Evolutionary conservation across 768 basidiomycete species (phyloP).

Genomic region (Collybia nuda): DNA sequence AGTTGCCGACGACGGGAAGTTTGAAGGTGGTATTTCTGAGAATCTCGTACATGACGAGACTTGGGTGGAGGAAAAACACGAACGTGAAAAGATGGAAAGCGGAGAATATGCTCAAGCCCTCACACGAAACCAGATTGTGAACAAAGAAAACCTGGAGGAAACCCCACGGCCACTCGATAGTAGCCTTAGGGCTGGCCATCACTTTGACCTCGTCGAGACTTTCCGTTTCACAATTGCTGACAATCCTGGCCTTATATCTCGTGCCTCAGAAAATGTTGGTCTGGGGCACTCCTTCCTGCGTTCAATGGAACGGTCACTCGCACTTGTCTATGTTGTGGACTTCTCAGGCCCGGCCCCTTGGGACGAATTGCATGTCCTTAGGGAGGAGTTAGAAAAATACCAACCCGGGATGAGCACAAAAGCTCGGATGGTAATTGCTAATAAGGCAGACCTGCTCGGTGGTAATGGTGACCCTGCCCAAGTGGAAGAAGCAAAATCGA

Average conservation of each 20-base stretch:
- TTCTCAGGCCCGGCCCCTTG: constrained; percentile 72
- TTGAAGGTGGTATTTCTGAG: constrained; percentile 57
- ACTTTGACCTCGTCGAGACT: constrained; percentile 64
- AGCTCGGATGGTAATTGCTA: constrained; percentile 83
- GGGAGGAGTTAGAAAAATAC: constrained; percentile 83
- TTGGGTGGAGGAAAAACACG: constrained; percentile 46
- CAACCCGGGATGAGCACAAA: constrained; percentile 75
- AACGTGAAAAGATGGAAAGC: constrained; percentile 44
- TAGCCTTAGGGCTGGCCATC: constrained; percentile 38
- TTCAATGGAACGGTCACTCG: constrained; percentile 88
- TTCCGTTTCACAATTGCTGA: constrained; percentile 96
- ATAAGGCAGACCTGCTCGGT: constrained; percentile 90
- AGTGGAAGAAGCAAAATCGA: constrained; percentile 53
- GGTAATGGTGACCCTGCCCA: constrained; percentile 44
- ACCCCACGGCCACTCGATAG: constrained; percentile 8
- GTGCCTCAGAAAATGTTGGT: constrained; percentile 86
- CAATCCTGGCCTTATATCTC: constrained; percentile 89
- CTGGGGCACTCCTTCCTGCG: constrained; percentile 93
- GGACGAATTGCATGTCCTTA: constrained; percentile 71
- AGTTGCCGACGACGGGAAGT: constrained; percentile 75
- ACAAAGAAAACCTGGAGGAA: constrained; percentile 15
- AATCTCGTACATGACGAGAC: constrained; percentile 68
- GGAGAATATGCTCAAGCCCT: constrained; percentile 50
- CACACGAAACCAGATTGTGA: constrained; percentile 46
- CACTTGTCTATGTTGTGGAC: constrained; percentile 92